A percentile compares a stretch with the other conserved stretches of the same genome.
phyloP scores from a whole-genome alignment of 2,329 filamentous ascomycete species.

The Pseudogymnoascus sp. region DNA sequence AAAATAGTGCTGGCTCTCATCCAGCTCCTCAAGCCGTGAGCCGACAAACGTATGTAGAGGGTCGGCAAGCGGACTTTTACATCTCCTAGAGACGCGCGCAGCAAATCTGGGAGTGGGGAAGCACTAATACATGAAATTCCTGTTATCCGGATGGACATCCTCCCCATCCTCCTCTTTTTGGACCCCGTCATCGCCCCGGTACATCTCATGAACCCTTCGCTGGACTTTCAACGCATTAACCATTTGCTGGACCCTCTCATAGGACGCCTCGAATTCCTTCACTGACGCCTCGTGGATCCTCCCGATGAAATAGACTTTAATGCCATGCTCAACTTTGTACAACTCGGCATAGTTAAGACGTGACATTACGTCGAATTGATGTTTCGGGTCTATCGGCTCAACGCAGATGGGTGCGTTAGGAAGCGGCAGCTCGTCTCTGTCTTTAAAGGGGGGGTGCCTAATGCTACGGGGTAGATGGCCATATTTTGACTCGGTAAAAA shows the following conservation, averaged over 20 bases:
- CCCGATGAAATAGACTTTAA: background rate
- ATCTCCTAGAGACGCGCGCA: background rate
- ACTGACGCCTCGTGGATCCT: background rate
- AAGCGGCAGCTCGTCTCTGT: background rate
- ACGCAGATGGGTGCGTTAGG: constrained; percentile 13
- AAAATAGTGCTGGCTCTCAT: too few species aligned
- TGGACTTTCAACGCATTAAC: too few species aligned
- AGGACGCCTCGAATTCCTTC: background rate
- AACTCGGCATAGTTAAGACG: constrained; percentile 19
- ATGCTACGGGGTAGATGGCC: too few species aligned
- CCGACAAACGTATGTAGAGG: too few species aligned
- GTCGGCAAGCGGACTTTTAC: background rate
- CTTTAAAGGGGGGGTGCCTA: too few species aligned
- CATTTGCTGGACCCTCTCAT: too few species aligned
- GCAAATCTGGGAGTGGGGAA: background rate
- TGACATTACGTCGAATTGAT: constrained; percentile 15
- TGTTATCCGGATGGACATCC: background rate
- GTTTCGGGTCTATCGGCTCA: background rate
- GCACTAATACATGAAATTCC: background rate
- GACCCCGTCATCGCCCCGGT: background rate
- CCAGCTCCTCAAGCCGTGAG: too few species aligned
- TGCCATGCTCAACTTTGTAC: background rate
- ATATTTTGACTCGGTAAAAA: constrained; percentile 4
- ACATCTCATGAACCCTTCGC: too few species aligned
- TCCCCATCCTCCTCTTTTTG: background rate